A percentile compares a stretch with the other conserved stretches of the same genome.
These are phyloP conservation scores for Populus alba DNA, from an alignment of 345 rosid species.

Conservation along the genomic window DNA sequence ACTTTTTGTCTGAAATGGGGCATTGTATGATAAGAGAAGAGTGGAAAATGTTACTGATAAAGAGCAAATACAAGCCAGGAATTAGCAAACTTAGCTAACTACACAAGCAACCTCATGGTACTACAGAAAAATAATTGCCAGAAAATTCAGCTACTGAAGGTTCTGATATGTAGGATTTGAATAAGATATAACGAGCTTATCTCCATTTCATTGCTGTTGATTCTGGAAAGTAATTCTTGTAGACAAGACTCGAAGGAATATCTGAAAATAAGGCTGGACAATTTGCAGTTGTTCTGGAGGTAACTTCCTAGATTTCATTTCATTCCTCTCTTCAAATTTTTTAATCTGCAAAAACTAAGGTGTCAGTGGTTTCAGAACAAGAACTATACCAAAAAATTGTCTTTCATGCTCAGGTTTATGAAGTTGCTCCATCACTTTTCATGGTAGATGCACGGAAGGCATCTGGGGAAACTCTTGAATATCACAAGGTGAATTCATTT, in stretches of 20 bases:
- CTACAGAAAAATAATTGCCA: not conserved
- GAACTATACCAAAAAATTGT: conserved; percentile 1
- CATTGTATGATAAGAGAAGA: not conserved
- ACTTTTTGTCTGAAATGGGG: not conserved
- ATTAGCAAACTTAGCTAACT: not conserved
- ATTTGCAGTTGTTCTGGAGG: conserved; percentile 82
- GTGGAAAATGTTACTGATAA: not conserved
- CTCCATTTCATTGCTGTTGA: not conserved
- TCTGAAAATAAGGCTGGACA: conserved; percentile 54
- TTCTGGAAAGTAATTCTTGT: conserved; percentile 3
- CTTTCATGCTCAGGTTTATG: conserved; percentile 50
- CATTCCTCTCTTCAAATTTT: not conserved
- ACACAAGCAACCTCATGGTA: not conserved
- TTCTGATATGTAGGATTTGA: not conserved
- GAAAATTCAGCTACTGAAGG: not conserved
- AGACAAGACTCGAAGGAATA: conserved; percentile 75
- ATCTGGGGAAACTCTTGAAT: conserved; percentile 85
- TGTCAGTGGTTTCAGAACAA: not conserved
- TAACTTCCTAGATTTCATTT: conserved; percentile 18
- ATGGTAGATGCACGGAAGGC: conserved; percentile 91
- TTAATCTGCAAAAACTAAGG: not conserved
- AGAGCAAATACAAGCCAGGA: not conserved
- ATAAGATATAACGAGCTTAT: not conserved
- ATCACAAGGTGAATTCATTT: conserved; percentile 62
- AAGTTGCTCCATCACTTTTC: conserved; percentile 91